Evolutionary conservation across 306 rosid genomes (phyloP), one percentile per base, ranked within the genome.

Genomic region (Cicer judaicum): DNA sequence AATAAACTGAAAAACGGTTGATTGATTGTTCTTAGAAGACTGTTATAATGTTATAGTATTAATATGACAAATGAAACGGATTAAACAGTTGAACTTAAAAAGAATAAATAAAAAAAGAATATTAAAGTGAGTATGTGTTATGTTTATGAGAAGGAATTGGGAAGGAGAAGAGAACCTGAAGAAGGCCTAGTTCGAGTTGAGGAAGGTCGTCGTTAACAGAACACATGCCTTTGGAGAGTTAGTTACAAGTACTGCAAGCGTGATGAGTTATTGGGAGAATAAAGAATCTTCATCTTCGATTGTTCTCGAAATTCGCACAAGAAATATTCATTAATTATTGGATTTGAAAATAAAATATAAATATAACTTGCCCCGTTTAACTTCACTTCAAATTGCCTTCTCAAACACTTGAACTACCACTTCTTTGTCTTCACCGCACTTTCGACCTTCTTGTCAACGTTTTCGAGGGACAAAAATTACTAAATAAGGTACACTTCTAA

Each of bases 131-230:
- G 5, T 47, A 47, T 47, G 5, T 10, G 50, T 47, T 46, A 46
- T n/a, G 52, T 46, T 47, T 11, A 47, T 10, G 15, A 47, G n/a
- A 47, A 12, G 15, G 52, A 47, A 47, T 12, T 47, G n/a, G 52
- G 52, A 47, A 47, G 52, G n/a, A 47, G 15, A 47, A 47, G 52
- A 47, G 52, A 47, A 47, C 57, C 57, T 52, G 57, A 14, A 52
- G 57, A 52, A 66, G 82, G 72, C 46, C 36, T 36, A 83, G 53
- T 70, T 83, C 83, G 16, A 67, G 15, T 19, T 85, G 59, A 7
- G 59, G 65, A 40, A n/a, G 69, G 21, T 76, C 76, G 24, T 39
- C 59, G 52, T 47, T 47, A 18, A 41, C 2, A 52, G 85, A 77
- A 60, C 67, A 13, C 52, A 47, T 47, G 52, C 15, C 36, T 29